Evolutionary conservation across 2,329 filamentous ascomycete species (phyloP).

Genomic region (Hirsutella minnesotensis): DNA sequence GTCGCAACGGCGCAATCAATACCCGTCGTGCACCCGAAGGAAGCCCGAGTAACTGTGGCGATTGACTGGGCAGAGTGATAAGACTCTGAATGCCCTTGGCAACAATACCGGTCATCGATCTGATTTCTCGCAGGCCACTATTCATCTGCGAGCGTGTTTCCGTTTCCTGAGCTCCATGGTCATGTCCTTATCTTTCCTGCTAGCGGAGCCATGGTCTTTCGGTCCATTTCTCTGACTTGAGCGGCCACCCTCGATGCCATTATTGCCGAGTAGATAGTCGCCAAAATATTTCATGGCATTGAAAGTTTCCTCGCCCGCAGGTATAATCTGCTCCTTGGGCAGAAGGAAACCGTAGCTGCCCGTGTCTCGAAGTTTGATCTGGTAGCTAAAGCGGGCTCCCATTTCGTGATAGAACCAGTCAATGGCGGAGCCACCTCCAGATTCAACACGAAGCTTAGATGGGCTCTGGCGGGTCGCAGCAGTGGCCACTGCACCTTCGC

Average conservation of each 20-base stretch:
- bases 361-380: slow-evolving; percentile 86
- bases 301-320: slow-evolving; percentile 79
- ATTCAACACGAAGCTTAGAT: slow-evolving; percentile 45
- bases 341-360: slow-evolving; percentile 91
- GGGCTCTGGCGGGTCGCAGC: slow-evolving; percentile 11
- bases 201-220: slow-evolving; percentile 1
- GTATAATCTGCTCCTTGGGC: slow-evolving; percentile 75
- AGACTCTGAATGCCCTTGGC: too few species aligned
- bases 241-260: slow-evolving; percentile 43
- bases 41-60: too few species aligned
- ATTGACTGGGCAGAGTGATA: too few species aligned
- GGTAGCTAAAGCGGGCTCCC: slow-evolving; percentile 72
- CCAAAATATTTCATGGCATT: slow-evolving; percentile 76
- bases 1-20: too few species aligned
- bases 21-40: too few species aligned
- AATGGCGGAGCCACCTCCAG: slow-evolving; percentile 71
- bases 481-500: slow-evolving; percentile 57
- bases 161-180: slow-evolving; percentile 17
- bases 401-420: slow-evolving; percentile 95
- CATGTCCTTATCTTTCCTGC: slow-evolving; percentile 7
- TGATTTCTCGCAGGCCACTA: not conserved
- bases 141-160: slow-evolving; percentile 15
- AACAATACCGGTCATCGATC: too few species aligned
- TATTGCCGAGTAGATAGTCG: slow-evolving; percentile 62
- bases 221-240: slow-evolving; percentile 10